Evolutionary conservation across 306 rosid genomes (phyloP).

Genomic region (Ammopiptanthus mongolicus): DNA sequence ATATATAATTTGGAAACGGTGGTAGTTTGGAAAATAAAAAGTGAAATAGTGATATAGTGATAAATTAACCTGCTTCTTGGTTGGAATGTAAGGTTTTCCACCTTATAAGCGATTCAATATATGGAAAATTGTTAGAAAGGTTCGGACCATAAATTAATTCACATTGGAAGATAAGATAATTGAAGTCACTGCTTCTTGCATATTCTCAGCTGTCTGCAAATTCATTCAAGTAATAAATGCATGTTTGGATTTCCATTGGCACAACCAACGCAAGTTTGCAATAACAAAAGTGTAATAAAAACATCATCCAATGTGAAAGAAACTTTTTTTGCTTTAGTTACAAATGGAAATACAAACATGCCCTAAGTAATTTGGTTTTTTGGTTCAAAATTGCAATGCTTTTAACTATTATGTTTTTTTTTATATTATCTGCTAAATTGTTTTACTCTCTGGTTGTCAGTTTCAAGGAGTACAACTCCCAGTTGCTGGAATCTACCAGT

Average conservation of each 20-base stretch:
- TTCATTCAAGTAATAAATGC: not conserved
- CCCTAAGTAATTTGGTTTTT: not conserved
- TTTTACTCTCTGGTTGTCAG: slow-evolving; percentile 29
- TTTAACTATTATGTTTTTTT: not conserved
- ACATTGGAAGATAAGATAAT: not conserved
- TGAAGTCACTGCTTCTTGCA: not conserved
- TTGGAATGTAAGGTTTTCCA: not conserved
- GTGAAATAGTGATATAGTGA: too few relatives aligned
- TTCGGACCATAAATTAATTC: not conserved
- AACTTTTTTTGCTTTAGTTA: too few relatives aligned
- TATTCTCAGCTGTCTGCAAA: not conserved
- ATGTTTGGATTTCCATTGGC: too few relatives aligned
- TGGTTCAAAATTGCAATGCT: not conserved
- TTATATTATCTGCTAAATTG: not conserved
- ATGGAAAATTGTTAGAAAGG: not conserved
- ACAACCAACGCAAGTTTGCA: too few relatives aligned
- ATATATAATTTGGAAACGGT: too few relatives aligned
- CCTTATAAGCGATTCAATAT: not conserved
- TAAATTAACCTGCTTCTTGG: too few relatives aligned
- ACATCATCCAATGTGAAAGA: too few relatives aligned
- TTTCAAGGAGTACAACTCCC: slow-evolving; percentile 67
- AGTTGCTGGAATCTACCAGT: slow-evolving; percentile 66
- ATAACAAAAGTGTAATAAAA: too few relatives aligned
- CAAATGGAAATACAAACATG: too few relatives aligned
- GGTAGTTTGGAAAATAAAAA: too few relatives aligned